phyloP scores from a whole-genome alignment of 371 early-diverging fungal genomes.

The Nematocida minor region DNA sequence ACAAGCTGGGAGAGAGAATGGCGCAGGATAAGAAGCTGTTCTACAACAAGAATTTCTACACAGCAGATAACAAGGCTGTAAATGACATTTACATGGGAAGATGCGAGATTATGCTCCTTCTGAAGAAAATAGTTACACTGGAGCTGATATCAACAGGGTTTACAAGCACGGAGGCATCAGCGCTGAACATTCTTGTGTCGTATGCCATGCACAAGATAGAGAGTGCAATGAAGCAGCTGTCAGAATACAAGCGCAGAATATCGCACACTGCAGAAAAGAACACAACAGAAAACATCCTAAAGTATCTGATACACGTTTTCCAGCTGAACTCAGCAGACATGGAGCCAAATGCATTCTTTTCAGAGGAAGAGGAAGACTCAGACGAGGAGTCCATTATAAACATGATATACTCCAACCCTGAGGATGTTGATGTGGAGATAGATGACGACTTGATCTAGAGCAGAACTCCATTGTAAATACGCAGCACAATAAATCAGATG shows the following conservation, averaged over 20 bases:
- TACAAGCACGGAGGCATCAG: constrained; percentile 17
- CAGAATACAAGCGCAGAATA: not conserved
- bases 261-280: not conserved
- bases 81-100: not conserved
- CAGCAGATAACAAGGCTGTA: not conserved
- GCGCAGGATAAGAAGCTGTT: not conserved
- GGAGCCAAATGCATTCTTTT: constrained; percentile 22
- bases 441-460: constrained; percentile 15
- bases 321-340: not conserved
- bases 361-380: constrained; percentile 32
- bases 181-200: constrained; percentile 29
- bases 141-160: constrained; percentile 15
- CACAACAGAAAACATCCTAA: not conserved
- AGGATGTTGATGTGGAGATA: constrained; percentile 34
- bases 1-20: not conserved
- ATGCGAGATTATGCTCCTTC: not conserved
- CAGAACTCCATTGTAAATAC: no score
- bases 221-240: not conserved
- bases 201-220: constrained; percentile 20
- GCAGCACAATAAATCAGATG: no score
- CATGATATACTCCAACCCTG: constrained; percentile 34
- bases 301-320: not conserved
- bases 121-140: not conserved
- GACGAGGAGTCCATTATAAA: constrained; percentile 25
- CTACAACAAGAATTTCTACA: not conserved